These are phyloP conservation scores for Naematelia encephala DNA, from an alignment of 768 basidiomycete genomes.

Conservation along the genomic window DNA sequence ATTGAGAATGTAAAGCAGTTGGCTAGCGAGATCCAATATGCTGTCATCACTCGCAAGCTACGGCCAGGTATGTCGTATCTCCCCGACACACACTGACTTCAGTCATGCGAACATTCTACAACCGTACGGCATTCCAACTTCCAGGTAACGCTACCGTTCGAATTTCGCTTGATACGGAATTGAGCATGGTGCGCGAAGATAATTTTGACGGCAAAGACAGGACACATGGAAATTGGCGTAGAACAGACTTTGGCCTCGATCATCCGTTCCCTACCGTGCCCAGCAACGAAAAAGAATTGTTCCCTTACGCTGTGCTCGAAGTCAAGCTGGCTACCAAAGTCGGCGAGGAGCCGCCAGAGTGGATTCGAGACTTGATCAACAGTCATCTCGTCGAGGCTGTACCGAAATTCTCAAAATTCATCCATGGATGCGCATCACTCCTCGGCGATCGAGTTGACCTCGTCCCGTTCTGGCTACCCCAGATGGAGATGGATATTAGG, in stretches of 20 bases:
- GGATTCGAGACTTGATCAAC: constrained; percentile 94
- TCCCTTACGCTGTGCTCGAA: constrained; percentile 96
- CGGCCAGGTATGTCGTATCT: constrained; percentile 64
- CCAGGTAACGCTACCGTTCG: constrained; percentile 98
- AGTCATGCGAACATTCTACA: constrained; percentile 98
- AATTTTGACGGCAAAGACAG: constrained; percentile 83
- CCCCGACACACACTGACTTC: background rate
- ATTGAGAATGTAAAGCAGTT: constrained; percentile 92
- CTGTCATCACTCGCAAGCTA: constrained; percentile 73
- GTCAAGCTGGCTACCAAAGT: constrained; percentile 96
- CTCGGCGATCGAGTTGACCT: constrained; percentile 89
- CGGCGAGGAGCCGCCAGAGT: constrained; percentile 91
- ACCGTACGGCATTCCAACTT: constrained; percentile 97
- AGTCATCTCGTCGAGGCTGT: constrained; percentile 95
- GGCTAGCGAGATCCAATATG: constrained; percentile 95
- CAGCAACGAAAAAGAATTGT: constrained; percentile 79
- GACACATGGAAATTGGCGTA: constrained; percentile 85
- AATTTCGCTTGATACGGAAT: constrained; percentile 94
- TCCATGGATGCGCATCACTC: constrained; percentile 91
- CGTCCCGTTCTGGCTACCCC: constrained; percentile 93
- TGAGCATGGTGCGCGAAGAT: constrained; percentile 91
- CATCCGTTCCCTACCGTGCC: constrained; percentile 76
- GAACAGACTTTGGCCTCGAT: constrained; percentile 90
- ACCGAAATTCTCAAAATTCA: constrained; percentile 94
- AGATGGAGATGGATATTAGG: constrained; percentile 90